Base-by-base conservation (phyloP, 176 grass and related monocot genomes). In the Elymus sibiricus region DNA sequence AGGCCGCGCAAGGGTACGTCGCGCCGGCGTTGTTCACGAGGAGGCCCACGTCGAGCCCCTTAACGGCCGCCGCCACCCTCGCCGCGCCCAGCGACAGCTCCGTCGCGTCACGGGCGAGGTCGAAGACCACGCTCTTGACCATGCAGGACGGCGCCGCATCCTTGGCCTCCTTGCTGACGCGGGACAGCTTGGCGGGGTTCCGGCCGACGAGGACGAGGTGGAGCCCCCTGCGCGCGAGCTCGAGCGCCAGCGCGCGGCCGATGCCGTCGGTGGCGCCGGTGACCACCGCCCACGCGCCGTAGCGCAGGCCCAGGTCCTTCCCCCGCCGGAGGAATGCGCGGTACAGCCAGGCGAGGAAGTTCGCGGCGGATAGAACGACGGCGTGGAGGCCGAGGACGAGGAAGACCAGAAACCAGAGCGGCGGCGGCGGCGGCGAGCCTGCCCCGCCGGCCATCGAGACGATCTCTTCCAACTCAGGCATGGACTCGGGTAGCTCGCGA, bases 21-120 rank as follows among this genome's bases (percentile, higher is more conserved):
- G 78, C 70, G 51, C 93, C 93, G n/a, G 93, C 90, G 86, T 90
- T 92, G 82, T 95, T 95, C 19, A 92, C 90, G 38, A 95, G 78
- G 8, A 95, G 2, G 2, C 88, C 88, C 14, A 95, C 93, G 44
- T 93, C 93, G 4, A 86, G 44, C 8, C 86, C 90, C 11, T 79
- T 83, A 70, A 86, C 78, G 3, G 70, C 82, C 26, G 43, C 78
- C 22, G 37, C 31, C 38, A 94, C 74, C 12, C 76, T 71, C 26
- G 70, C 55, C 27, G 35, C 38, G 6, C 83, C 80, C 5, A 0
- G 83, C 15, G 75, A 84, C 46, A 88, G 55, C 74, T 84, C 80
- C 14, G 4, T 15, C 28, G 51, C 61, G 21, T 32, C 85, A 2
- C 82, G 82, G 4, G 39, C 43, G 40, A 95, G 88, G 85, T 95